Base-by-base conservation (phyloP, 345 rosid species). In the Pelargonium nanum region DNA sequence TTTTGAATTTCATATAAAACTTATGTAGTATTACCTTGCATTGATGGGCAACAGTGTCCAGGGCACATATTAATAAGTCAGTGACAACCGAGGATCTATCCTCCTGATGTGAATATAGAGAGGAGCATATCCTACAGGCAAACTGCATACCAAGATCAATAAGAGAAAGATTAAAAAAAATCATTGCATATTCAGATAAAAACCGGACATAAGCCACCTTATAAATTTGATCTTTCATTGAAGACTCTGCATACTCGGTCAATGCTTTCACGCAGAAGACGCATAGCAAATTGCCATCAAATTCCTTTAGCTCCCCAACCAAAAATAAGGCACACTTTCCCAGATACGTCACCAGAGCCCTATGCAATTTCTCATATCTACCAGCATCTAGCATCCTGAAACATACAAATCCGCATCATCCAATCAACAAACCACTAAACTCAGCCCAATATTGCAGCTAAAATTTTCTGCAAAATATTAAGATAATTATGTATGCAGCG, bases 351-450 rank as follows among this genome's bases (percentile, higher is more conserved):
- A 80, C 76, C 34, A 87, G 79, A 62, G 72, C 69, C 59, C 74
- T 80, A 28, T 76, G 84, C 66, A 83, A 71, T 76, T 79, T 87
- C 63, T 83, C 94, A 68, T 69, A 63, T n/a, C 58, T 71, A 69
- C 71, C 76, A 6, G 75, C 82, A 67, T 87, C 97, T 74, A 87
- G 68, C 25, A 68, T 76, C 78, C 97, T 93, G 60, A 48, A 59
- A 58, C 53, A 48, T 62, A 52, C 63, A 62, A 61, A 40, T 53
- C 45, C 34, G 56, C 1, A 40, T 23, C 58, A 63, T 34, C 10
- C 26, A 56, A 53, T 26, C 53, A 52, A 26, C 20, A 56, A 62
- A 52, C 28, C 26, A 32, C 20, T 61, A 2, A 19, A 34, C 61
- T 34, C 34, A 45, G 63, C 56, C 64, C 76, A 66, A 63, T 63